A percentile compares a stretch with the other conserved stretches of the same genome.
phyloP scores from a whole-genome alignment of 2,329 filamentous ascomycete species.

The Fusarium oxysporum region DNA sequence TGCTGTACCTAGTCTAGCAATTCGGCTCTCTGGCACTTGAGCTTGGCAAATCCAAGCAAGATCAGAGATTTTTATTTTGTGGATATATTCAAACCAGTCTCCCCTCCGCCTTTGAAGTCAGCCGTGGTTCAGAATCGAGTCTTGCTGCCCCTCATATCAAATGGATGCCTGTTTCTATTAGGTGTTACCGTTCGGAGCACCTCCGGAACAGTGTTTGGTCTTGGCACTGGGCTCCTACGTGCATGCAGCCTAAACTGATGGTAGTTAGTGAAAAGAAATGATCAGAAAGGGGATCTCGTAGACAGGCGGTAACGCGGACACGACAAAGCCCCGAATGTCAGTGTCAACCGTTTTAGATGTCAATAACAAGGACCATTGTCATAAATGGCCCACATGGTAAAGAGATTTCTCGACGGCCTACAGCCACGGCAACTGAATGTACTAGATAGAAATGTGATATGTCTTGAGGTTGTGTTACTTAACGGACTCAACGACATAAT shows the following conservation, averaged over 20 bases:
- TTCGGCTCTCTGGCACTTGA: background rate
- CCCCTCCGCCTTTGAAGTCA: background rate
- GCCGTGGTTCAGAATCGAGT: background rate
- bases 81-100: background rate
- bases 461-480: background rate
- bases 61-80: background rate
- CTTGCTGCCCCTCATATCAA: background rate
- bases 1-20: background rate
- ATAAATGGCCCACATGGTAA: background rate
- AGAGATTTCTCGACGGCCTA: background rate
- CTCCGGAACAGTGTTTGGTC: constrained; percentile 2
- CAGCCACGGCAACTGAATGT: background rate
- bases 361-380: background rate
- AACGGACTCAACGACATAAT: no score
- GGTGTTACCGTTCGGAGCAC: constrained; percentile 6
- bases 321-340: background rate
- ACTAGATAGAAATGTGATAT: background rate
- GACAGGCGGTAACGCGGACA: background rate
- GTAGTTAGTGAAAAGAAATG: background rate
- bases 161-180: background rate
- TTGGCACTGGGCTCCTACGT: background rate
- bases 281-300: background rate
- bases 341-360: background rate
- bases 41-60: background rate
- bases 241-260: constrained; percentile 1